phyloP scores from a whole-genome alignment of 768 basidiomycete genomes.

The Pleurotus tuber-regium region DNA sequence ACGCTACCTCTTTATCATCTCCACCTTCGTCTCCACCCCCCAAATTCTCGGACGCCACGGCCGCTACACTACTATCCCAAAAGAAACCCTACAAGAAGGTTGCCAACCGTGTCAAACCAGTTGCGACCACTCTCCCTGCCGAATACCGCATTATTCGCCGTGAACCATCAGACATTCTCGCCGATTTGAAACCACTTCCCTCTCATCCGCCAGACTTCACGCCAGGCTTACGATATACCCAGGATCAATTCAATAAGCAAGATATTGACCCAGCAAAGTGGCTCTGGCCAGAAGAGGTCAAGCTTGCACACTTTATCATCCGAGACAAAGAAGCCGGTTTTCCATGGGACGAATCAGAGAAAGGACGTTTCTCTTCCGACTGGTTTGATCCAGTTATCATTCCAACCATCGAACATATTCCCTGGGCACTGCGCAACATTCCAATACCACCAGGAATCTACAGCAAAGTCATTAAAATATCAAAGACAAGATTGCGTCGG shows the following conservation, averaged over 20 bases:
- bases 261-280: constrained; percentile 19
- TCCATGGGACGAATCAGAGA: constrained; percentile 26
- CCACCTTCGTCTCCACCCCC: not conserved
- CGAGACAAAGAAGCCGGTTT: constrained; percentile 21
- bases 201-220: constrained; percentile 20
- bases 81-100: constrained; percentile 10
- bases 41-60: not conserved
- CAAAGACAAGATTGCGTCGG: constrained; percentile 30
- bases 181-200: constrained; percentile 14
- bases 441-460: constrained; percentile 30
- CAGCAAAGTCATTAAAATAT: constrained; percentile 29
- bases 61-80: not conserved
- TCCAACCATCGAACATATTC: not conserved
- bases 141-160: constrained; percentile 14
- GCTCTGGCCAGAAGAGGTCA: constrained; percentile 26
- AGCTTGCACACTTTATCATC: constrained; percentile 21
- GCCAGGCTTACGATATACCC: constrained; percentile 15
- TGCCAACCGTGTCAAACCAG: constrained; percentile 13
- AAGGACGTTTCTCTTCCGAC: constrained; percentile 12
- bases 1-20: too few species aligned
- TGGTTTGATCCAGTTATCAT: not conserved
- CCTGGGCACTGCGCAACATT: constrained; percentile 21
- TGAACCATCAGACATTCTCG: constrained; percentile 24
- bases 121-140: constrained; percentile 18
- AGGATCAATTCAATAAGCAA: constrained; percentile 20